Evolutionary conservation across 2,329 filamentous ascomycete species (phyloP).

Genomic region (Sporothrix dimorphospora): DNA sequence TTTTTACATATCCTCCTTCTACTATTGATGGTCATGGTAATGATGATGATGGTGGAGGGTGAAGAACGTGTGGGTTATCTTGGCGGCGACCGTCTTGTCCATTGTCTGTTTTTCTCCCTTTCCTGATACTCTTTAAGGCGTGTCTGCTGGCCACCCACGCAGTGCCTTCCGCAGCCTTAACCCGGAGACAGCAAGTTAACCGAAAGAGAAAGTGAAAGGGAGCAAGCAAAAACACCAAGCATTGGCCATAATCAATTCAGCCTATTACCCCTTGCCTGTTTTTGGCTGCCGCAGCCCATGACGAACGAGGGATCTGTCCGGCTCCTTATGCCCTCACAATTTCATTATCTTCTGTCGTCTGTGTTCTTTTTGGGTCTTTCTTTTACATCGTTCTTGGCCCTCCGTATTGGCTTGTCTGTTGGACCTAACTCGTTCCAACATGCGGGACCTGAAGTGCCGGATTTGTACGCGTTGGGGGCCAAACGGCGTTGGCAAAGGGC

Average conservation of each 20-base stretch:
- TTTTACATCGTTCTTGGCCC: neutral
- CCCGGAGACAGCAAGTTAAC: neutral
- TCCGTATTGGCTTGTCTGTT: neutral
- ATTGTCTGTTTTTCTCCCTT: neutral
- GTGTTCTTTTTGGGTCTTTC: neutral
- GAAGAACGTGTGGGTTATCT: no score
- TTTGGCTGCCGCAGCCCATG: neutral
- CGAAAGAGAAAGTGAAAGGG: neutral
- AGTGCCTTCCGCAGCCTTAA: neutral
- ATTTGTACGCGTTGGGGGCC: conserved; percentile 1
- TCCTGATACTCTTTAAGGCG: neutral
- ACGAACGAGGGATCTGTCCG: neutral
- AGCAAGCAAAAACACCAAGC: neutral
- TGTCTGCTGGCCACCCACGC: neutral
- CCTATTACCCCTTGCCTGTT: neutral
- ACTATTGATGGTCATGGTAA: no score
- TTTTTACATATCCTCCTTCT: neutral
- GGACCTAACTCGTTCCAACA: neutral
- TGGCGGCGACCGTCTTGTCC: neutral
- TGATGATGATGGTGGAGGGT: no score
- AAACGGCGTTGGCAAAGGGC: neutral
- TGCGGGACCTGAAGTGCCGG: neutral
- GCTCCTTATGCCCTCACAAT: neutral
- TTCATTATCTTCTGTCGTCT: neutral
- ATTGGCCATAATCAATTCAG: conserved; percentile 1